Evolutionary conservation across 2,329 filamentous ascomycete genomes (phyloP).

Genomic region (Xylariaceae sp.): DNA sequence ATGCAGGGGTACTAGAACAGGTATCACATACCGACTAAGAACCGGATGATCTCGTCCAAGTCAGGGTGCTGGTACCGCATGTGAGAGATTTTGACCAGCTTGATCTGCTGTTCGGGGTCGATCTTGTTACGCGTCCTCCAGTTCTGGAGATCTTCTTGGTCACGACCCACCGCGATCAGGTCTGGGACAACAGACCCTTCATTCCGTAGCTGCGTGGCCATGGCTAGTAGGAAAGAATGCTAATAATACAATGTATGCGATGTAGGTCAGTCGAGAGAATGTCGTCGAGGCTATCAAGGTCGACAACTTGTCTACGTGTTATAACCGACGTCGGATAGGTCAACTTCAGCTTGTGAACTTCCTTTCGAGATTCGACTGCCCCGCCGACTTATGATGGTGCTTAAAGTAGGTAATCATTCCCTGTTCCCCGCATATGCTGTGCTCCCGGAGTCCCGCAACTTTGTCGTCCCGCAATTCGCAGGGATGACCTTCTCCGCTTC

Average conservation of each 20-base stretch:
- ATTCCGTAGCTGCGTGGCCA: conserved; percentile 10
- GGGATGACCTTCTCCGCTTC: too few species aligned
- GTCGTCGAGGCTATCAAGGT: too few species aligned
- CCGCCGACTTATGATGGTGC: too few species aligned
- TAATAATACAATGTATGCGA: too few species aligned
- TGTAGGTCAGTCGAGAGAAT: too few species aligned
- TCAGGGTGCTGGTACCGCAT: conserved; percentile 18
- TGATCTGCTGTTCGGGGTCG: conserved; percentile 9
- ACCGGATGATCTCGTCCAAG: conserved; percentile 10
- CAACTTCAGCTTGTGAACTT: conserved; percentile 2
- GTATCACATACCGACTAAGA: conserved; percentile 10
- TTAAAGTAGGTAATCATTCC: too few species aligned
- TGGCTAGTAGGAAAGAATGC: too few species aligned
- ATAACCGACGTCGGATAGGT: too few species aligned
- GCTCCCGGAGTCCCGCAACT: too few species aligned
- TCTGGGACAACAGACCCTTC: conserved; percentile 13
- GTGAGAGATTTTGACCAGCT: conserved; percentile 13
- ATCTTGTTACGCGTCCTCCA: conserved; percentile 16
- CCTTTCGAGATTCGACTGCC: neutral
- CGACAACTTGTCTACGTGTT: too few species aligned
- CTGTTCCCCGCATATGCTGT: too few species aligned
- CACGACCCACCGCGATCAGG: conserved; percentile 10
- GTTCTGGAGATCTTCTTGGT: conserved; percentile 11
- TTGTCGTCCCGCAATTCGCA: too few species aligned
- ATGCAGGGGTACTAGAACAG: neutral